Evolutionary conservation across 2,329 filamentous ascomycete genomes (phyloP).

Genomic region (Chaetomiaceae sp.): DNA sequence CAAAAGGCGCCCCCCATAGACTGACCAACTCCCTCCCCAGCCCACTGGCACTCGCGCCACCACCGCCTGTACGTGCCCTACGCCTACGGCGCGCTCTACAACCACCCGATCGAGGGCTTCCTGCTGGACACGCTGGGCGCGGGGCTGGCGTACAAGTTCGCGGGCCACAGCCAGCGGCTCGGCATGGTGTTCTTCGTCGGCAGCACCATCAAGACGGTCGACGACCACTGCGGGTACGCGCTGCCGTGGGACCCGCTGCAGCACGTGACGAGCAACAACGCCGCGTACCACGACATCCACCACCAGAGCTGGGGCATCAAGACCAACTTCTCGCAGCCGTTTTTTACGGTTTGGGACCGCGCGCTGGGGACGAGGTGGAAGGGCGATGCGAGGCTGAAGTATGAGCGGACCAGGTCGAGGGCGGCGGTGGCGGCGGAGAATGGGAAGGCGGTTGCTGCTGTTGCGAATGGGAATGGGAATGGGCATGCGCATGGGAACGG

Average conservation of each 20-base stretch:
- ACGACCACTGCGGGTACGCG: constrained; percentile 95
- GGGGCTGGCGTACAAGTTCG: constrained; percentile 72
- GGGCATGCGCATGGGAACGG: no score
- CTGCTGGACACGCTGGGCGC: constrained; percentile 86
- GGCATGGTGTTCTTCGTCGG: constrained; percentile 84
- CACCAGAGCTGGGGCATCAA: constrained; percentile 99
- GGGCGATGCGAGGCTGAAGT: constrained; percentile 48
- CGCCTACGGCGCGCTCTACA: constrained; percentile 94
- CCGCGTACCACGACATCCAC: constrained; percentile 94
- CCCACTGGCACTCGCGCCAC: constrained; percentile 87
- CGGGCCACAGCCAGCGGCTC: constrained; percentile 77
- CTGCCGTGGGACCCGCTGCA: constrained; percentile 94
- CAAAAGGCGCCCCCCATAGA: constrained; percentile 39
- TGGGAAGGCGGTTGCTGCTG: constrained; percentile 19
- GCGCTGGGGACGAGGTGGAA: constrained; percentile 77
- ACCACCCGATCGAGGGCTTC: constrained; percentile 91
- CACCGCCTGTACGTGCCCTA: constrained; percentile 97
- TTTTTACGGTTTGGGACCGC: constrained; percentile 93
- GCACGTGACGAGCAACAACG: constrained; percentile 88
- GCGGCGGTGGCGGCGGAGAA: constrained; percentile 39
- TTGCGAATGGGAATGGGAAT: no score
- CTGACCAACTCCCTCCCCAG: constrained; percentile 36
- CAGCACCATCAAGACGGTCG: constrained; percentile 91
- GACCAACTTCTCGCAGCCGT: constrained; percentile 84
- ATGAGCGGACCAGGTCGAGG: constrained; percentile 36